Evolutionary conservation across 345 rosid species (phyloP), one percentile per base, ranked within the genome.

Genomic region (Limnanthes douglasii): DNA sequence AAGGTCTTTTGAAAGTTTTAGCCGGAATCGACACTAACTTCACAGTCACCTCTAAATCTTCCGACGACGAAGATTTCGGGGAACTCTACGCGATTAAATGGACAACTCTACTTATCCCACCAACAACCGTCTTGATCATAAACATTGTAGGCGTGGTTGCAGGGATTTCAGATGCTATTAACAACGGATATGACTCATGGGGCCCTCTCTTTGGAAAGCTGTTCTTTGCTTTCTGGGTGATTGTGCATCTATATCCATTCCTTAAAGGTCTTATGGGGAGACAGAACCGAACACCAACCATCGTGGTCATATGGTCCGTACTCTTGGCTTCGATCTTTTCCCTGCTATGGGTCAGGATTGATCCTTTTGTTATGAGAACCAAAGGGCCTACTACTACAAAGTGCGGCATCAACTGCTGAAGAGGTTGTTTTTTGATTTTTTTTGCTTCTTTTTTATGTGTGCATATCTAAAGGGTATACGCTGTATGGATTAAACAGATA

Each of bases 241-340:
- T 90, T 37, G 62, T 81, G 48, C 95, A 80, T 71, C 88, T 90
- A 57, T 90, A 90, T 54, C 94, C 94, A 6, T 90, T 90, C 95
- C 92, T 84, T 21, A 84, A 90, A 67, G 96, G 96, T 61, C 66
- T 90, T 20, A 90, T 84, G 98, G 98, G 94, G 29, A 61, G 74
- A 42, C 96, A 90, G 59, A 84, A 90, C 71, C 56, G 98, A 52
- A 84, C 96, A 13, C 98, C 94, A 2, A 90, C 96, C 21, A 90
- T 90, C 46, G 94, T 84, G 35, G 94, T 90, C 31, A 84, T 90
- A 31, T 90, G 98, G 98, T 90, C 94, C 4, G 59, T 90, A 21
- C 82, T 90, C 18, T 46, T 90, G 61, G 94, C 95, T 11, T 90
- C 95, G 11, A 80, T 84, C 66, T 84, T 90, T 73, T 90, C 95